A percentile compares a stretch with the other conserved stretches of the same genome.
Evolutionary conservation across 768 basidiomycete genomes (phyloP).

Genomic region (Mycena vulgaris): DNA sequence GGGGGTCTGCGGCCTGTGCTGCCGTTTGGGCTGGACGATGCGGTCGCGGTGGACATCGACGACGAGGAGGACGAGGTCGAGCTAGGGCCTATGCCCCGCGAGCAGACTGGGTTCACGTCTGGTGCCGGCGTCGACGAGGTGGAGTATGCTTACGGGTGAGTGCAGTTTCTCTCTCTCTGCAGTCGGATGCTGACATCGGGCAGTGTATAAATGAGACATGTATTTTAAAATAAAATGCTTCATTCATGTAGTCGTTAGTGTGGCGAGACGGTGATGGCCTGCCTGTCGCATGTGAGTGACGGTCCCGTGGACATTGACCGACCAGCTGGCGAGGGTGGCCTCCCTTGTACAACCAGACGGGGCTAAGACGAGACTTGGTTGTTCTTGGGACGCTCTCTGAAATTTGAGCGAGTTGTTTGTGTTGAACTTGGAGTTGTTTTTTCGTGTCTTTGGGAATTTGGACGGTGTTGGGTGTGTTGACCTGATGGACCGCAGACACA

Average conservation of each 20-base stretch:
- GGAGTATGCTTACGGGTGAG: slow-evolving; percentile 87
- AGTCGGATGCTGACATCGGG: not conserved
- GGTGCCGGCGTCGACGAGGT: slow-evolving; percentile 92
- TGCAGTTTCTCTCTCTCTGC: slow-evolving; percentile 47
- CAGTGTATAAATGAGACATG: not conserved
- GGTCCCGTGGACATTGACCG: too few relatives aligned
- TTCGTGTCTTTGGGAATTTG: slow-evolving; percentile 83
- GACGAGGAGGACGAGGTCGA: slow-evolving; percentile 83
- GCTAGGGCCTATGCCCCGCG: slow-evolving; percentile 83
- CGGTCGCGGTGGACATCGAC: slow-evolving; percentile 78
- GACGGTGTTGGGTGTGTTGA: slow-evolving; percentile 76
- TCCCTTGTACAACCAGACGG: too few relatives aligned
- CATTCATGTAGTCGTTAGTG: slow-evolving; percentile 59
- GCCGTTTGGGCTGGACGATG: slow-evolving; percentile 83
- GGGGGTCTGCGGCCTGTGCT: slow-evolving; percentile 86
- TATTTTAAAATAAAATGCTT: not conserved
- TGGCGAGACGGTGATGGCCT: slow-evolving; percentile 45
- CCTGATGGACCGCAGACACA: slow-evolving; percentile 64
- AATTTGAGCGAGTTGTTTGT: not conserved
- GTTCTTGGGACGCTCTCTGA: too few relatives aligned
- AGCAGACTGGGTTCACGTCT: slow-evolving; percentile 78
- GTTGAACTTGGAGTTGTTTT: slow-evolving; percentile 68
- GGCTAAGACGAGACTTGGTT: too few relatives aligned
- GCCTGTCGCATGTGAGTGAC: not conserved
- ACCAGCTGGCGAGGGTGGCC: too few relatives aligned